Evolutionary conservation across 768 basidiomycete genomes (phyloP).

Genomic region (Lentinula raphanica): DNA sequence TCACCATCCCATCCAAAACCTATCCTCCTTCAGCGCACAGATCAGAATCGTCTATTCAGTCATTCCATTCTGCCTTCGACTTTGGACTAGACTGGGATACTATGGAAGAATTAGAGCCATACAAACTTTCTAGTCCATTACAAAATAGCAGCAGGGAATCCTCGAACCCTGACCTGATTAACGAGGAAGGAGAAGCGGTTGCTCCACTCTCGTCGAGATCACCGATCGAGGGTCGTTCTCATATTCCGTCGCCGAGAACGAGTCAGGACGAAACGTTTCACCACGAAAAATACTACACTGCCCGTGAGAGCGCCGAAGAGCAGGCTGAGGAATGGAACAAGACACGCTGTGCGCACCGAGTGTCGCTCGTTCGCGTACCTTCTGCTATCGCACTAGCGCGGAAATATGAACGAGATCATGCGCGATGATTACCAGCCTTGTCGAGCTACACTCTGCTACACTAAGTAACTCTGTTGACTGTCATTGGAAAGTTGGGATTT

Average conservation of each 20-base stretch:
- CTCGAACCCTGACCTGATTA: slow-evolving; percentile 19
- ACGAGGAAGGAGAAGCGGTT: background rate
- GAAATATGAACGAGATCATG: slow-evolving; percentile 13
- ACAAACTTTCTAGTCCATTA: slow-evolving; percentile 30
- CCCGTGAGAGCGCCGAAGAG: slow-evolving; percentile 48
- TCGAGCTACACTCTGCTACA: no score
- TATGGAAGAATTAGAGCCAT: slow-evolving; percentile 24
- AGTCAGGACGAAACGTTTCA: slow-evolving; percentile 15
- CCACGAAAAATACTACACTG: slow-evolving; percentile 44
- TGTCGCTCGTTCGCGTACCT: slow-evolving; percentile 74
- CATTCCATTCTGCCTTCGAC: slow-evolving; percentile 67
- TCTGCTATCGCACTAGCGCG: slow-evolving; percentile 36
- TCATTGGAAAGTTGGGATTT: background rate
- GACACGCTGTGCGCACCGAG: slow-evolving; percentile 79
- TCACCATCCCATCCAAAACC: slow-evolving; percentile 13
- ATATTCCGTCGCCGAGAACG: slow-evolving; percentile 10
- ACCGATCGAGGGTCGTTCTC: background rate
- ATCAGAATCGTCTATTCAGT: slow-evolving; percentile 47
- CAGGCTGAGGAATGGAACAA: slow-evolving; percentile 87
- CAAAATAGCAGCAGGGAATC: slow-evolving; percentile 29
- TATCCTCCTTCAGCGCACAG: slow-evolving; percentile 25
- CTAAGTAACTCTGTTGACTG: background rate
- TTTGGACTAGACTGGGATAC: slow-evolving; percentile 45
- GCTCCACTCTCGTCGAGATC: background rate
- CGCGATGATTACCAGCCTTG: background rate